Evolutionary conservation across 2,329 filamentous ascomycete species (phyloP).

Genomic region (Fusarium gaditjirri): DNA sequence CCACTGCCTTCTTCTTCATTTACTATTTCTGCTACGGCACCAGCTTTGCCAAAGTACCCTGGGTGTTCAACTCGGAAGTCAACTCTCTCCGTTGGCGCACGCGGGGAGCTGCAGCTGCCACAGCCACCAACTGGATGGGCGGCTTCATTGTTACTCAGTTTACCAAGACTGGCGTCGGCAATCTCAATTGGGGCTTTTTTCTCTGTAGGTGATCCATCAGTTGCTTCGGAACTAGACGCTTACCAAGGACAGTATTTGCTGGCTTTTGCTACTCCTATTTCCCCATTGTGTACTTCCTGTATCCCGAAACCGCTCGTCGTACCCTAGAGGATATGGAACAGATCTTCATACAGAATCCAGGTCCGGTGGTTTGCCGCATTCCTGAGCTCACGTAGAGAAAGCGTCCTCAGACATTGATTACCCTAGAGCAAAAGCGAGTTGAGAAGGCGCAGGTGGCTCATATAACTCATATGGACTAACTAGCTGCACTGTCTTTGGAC

Average conservation of each 20-base stretch:
- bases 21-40: neutral
- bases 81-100: neutral
- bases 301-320: neutral
- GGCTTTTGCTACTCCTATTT: neutral
- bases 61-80: neutral
- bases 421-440: neutral
- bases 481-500: neutral
- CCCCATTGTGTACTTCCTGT: neutral
- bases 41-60: neutral
- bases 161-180: neutral
- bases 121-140: neutral
- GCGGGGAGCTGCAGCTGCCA: neutral
- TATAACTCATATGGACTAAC: neutral
- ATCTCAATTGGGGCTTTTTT: neutral
- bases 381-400: neutral
- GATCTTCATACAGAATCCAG: neutral
- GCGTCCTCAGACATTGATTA: neutral
- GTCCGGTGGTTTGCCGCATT: neutral
- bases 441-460: neutral
- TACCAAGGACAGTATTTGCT: neutral
- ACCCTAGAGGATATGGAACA: neutral
- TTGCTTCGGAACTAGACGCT: neutral
- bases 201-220: neutral
- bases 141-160: neutral
- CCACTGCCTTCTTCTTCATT: neutral